Percentiles rank a stretch among this genome's conserved stretches.
phyloP scores from a whole-genome alignment of 345 rosid genomes.

The Arabis alpina region DNA sequence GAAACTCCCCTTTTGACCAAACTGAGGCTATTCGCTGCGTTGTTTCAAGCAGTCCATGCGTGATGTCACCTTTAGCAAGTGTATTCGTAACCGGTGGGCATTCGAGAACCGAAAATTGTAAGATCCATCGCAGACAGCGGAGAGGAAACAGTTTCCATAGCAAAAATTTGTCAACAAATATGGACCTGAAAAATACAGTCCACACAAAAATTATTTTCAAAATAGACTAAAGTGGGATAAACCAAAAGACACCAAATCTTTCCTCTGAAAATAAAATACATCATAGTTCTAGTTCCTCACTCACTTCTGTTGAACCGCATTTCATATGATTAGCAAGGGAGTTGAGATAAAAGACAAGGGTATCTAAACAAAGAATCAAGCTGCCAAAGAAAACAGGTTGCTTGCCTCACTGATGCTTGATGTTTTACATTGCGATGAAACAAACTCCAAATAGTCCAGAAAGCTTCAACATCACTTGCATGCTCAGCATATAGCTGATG shows the following conservation, averaged over 20 bases:
- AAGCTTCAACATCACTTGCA: conserved; percentile 78
- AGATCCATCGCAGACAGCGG: conserved; percentile 85
- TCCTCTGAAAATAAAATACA: conserved; percentile 1
- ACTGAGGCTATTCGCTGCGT: conserved; percentile 61
- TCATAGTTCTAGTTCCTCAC: background rate
- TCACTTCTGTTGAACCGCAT: conserved; percentile 12
- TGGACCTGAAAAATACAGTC: conserved; percentile 56
- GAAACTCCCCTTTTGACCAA: conserved; percentile 84
- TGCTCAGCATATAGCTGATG: conserved; percentile 63
- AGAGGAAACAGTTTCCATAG: conserved; percentile 95
- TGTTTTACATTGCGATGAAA: conserved; percentile 53
- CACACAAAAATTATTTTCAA: conserved; percentile 15
- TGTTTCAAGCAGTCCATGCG: conserved; percentile 57
- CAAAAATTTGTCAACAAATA: conserved; percentile 85
- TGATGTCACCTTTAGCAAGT: conserved; percentile 48
- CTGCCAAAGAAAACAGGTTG: conserved; percentile 15
- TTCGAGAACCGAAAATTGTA: conserved; percentile 80
- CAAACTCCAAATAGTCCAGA: conserved; percentile 81
- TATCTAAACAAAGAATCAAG: conserved; percentile 18
- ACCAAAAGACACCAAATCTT: conserved; percentile 13
- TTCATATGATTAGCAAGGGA: background rate
- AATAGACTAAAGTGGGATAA: conserved; percentile 22
- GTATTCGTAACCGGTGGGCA: conserved; percentile 63
- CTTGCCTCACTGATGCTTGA: conserved; percentile 72
- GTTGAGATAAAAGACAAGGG: background rate